These are phyloP conservation scores for Wilhelminamyces savonicus DNA, from an alignment of 805 yeast genomes.

Conservation along the genomic window DNA sequence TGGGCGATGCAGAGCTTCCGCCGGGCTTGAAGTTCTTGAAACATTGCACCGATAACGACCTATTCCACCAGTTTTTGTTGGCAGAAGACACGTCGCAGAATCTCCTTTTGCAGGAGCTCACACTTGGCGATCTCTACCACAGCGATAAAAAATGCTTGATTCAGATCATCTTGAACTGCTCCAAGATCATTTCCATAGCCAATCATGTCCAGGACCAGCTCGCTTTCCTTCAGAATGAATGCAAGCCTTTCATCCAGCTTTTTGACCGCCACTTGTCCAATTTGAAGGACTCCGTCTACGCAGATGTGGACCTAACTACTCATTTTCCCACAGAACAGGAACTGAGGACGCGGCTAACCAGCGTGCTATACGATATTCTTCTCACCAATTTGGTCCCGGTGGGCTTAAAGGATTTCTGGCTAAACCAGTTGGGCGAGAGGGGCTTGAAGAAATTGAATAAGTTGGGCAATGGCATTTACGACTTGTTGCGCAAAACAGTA, in stretches of 20 bases:
- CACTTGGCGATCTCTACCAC: slow-evolving; percentile 3
- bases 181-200: slow-evolving; percentile 19
- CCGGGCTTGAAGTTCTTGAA: slow-evolving; percentile 6
- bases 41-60: slow-evolving; percentile 15
- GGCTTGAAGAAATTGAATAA: slow-evolving; percentile 53
- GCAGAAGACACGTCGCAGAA: slow-evolving; percentile 5
- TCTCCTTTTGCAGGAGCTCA: slow-evolving; percentile 10
- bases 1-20: slow-evolving; percentile 19
- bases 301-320: slow-evolving; percentile 17
- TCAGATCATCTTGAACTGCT: slow-evolving; percentile 15
- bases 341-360: slow-evolving; percentile 9
- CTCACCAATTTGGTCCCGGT: slow-evolving; percentile 50
- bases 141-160: slow-evolving; percentile 10
- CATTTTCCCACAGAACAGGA: slow-evolving; percentile 14
- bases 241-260: slow-evolving; percentile 16
- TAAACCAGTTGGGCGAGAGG: slow-evolving; percentile 61
- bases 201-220: slow-evolving; percentile 19
- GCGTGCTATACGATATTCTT: slow-evolving; percentile 37
- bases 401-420: slow-evolving; percentile 50
- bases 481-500: slow-evolving; percentile 39
- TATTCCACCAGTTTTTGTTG: slow-evolving; percentile 23
- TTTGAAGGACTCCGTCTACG: slow-evolving; percentile 20
- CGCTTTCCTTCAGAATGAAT: slow-evolving; percentile 11
- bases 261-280: slow-evolving; percentile 30
- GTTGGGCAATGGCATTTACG: slow-evolving; percentile 45